These are phyloP conservation scores for Ophiosphaerella narmari DNA, from an alignment of 2,329 filamentous ascomycete genomes.

Conservation along the genomic window DNA sequence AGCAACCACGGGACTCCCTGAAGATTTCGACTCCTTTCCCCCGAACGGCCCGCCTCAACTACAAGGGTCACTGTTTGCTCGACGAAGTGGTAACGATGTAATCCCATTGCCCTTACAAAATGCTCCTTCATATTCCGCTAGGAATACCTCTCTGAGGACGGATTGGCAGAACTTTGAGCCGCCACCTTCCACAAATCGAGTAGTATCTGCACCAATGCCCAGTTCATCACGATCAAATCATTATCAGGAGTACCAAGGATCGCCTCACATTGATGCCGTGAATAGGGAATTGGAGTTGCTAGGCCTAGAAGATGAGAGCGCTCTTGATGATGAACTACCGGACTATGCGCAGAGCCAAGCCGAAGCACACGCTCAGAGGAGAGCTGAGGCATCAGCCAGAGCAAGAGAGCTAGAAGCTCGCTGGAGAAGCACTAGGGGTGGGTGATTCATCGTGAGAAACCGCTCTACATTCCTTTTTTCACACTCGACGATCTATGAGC, in stretches of 20 bases:
- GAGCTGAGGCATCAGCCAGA: constrained; percentile 49
- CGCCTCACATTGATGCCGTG: constrained; percentile 28
- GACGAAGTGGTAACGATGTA: constrained; percentile 30
- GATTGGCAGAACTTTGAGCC: constrained; percentile 37
- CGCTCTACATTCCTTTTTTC: neutral
- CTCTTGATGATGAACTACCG: constrained; percentile 47
- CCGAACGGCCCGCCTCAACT: constrained; percentile 38
- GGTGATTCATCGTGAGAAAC: neutral
- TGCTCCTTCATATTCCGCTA: constrained; percentile 13
- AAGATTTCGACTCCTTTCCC: constrained; percentile 35
- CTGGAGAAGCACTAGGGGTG: constrained; percentile 40
- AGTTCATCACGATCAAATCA: constrained; percentile 16
- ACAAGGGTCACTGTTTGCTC: constrained; percentile 41
- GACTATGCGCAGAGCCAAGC: constrained; percentile 55
- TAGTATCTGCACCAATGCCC: constrained; percentile 13
- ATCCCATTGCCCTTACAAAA: constrained; percentile 31
- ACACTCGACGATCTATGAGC: neutral
- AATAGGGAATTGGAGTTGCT: constrained; percentile 39
- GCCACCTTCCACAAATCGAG: constrained; percentile 12
- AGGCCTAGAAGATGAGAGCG: constrained; percentile 37
- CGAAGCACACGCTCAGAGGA: constrained; percentile 47
- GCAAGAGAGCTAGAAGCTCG: constrained; percentile 52
- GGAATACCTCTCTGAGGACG: constrained; percentile 13
- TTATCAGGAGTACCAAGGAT: constrained; percentile 19
- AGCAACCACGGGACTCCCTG: constrained; percentile 43